A percentile compares a stretch with the other conserved stretches of the same genome.
phyloP scores from a whole-genome alignment of 805 yeast species.

The Lachancea sp. region DNA sequence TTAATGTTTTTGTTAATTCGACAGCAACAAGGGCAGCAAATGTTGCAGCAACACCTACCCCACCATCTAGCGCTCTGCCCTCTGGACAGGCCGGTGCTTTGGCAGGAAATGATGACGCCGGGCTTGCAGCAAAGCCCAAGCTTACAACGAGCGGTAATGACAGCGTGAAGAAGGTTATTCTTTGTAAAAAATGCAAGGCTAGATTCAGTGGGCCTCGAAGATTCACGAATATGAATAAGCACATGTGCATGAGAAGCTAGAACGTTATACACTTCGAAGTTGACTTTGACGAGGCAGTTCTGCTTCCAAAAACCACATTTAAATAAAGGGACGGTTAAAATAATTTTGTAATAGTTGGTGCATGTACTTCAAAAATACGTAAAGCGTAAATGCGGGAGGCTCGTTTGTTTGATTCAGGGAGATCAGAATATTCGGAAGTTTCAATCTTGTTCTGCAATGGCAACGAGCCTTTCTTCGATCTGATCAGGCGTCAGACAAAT shows the following conservation, averaged over 20 bases:
- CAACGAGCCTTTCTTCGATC: slow-evolving; percentile 87
- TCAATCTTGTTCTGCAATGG: slow-evolving; percentile 93
- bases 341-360: slow-evolving; percentile 4
- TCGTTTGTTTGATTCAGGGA: too few species aligned
- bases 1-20: slow-evolving; percentile 16
- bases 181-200: slow-evolving; percentile 24
- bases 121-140: not conserved
- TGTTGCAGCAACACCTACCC: slow-evolving; percentile 1
- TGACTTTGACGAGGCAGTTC: not conserved
- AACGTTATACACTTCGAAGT: not conserved
- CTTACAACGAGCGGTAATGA: slow-evolving; percentile 1
- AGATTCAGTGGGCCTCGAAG: slow-evolving; percentile 21
- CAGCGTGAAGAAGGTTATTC: slow-evolving; percentile 21
- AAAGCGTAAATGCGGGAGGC: too few species aligned
- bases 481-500: slow-evolving; percentile 72
- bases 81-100: not conserved
- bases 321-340: not conserved
- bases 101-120: not conserved
- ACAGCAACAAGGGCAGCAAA: not conserved
- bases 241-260: slow-evolving; percentile 9
- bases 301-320: not conserved
- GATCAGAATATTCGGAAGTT: too few species aligned
- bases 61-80: slow-evolving; percentile 1
- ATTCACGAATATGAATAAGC: slow-evolving; percentile 8
- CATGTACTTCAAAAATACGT: not conserved